Conservation (phyloP, 2,329 filamentous ascomycete species). For the Venturia carpophila region DNA sequence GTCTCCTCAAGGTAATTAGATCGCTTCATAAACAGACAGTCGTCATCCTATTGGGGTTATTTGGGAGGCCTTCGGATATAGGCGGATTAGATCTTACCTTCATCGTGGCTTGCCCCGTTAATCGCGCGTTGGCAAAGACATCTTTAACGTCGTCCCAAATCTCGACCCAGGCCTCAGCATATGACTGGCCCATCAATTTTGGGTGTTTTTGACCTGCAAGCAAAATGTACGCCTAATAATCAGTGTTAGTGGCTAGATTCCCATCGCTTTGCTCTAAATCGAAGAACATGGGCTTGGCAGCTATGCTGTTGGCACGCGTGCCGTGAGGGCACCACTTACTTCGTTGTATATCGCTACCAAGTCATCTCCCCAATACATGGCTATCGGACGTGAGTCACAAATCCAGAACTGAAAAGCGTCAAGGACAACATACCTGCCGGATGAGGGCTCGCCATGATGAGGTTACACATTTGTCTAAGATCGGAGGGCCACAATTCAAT, state of each 20-base stretch:
- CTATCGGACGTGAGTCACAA: conserved; percentile 46
- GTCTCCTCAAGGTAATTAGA: conserved; percentile 67
- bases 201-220: conserved; percentile 74
- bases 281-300: background rate
- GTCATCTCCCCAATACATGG: conserved; percentile 73
- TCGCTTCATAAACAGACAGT: conserved; percentile 64
- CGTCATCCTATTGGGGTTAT: conserved; percentile 49
- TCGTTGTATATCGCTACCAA: conserved; percentile 65
- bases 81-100: conserved; percentile 39
- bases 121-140: conserved; percentile 58
- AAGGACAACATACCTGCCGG: conserved; percentile 24
- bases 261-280: background rate
- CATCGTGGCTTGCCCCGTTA: conserved; percentile 71
- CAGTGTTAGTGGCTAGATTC: background rate
- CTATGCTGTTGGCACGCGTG: background rate
- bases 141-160: conserved; percentile 66
- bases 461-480: conserved; percentile 68
- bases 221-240: conserved; percentile 36
- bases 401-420: background rate
- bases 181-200: conserved; percentile 62
- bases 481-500: conserved; percentile 67
- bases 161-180: conserved; percentile 61
- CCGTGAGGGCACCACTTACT: conserved; percentile 45
- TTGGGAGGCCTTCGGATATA: background rate
- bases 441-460: conserved; percentile 72